Evolutionary conservation across 2,329 filamentous ascomycete genomes (phyloP).

Genomic region (Reticulascus tulasneorum): DNA sequence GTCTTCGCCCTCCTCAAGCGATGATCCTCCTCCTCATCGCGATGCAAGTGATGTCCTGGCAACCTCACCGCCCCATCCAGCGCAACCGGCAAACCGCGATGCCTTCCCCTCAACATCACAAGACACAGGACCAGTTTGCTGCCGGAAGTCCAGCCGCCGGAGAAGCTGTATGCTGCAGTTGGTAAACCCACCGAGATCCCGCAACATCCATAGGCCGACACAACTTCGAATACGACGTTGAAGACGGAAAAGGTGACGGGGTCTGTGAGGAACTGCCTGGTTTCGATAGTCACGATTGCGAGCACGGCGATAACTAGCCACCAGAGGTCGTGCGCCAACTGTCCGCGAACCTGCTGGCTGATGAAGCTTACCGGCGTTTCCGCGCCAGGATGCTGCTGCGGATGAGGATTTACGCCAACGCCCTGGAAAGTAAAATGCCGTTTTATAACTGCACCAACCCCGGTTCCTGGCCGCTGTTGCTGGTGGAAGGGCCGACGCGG

Average conservation of each 20-base stretch:
- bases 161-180: slow-evolving; percentile 49
- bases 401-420: slow-evolving; percentile 31
- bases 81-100: slow-evolving; percentile 53
- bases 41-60: slow-evolving; percentile 27
- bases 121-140: slow-evolving; percentile 56
- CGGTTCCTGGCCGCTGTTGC: slow-evolving; percentile 18
- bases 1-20: slow-evolving; percentile 5
- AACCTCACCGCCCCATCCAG: slow-evolving; percentile 49
- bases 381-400: slow-evolving; percentile 13
- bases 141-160: slow-evolving; percentile 47
- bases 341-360: slow-evolving; percentile 56
- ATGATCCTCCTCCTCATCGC: slow-evolving; percentile 25
- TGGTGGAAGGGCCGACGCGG: slow-evolving; percentile 2
- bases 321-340: slow-evolving; percentile 66
- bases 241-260: slow-evolving; percentile 54
- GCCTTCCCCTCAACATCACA: slow-evolving; percentile 54
- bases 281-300: slow-evolving; percentile 58
- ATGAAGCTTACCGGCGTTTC: slow-evolving; percentile 44
- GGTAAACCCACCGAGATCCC: slow-evolving; percentile 56
- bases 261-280: slow-evolving; percentile 45
- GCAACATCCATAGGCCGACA: slow-evolving; percentile 58
- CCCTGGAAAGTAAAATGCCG: slow-evolving; percentile 38
- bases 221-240: slow-evolving; percentile 56
- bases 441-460: slow-evolving; percentile 29
- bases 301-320: slow-evolving; percentile 59